Conservation (phyloP, 768 basidiomycete species). For the Phlegmacium glaucopus region DNA sequence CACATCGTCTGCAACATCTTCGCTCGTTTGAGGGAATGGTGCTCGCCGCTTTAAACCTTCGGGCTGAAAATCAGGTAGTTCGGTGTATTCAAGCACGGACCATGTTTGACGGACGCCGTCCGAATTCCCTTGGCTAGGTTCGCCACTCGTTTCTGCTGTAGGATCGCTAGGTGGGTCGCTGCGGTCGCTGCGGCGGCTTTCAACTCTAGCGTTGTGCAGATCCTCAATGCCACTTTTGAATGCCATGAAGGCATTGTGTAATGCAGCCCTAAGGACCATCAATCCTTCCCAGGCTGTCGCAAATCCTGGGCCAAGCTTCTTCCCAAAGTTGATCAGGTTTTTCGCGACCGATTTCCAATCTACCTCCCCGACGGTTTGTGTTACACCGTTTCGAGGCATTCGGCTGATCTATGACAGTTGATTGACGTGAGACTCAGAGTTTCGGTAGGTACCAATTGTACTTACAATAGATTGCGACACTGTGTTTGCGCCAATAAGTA, state of each 20-base stretch:
- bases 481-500: constrained; percentile 9
- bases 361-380: not conserved
- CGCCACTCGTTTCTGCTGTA: not conserved
- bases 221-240: not conserved
- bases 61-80: not conserved
- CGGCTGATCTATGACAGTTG: not conserved
- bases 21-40: not conserved
- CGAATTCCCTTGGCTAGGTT: not conserved
- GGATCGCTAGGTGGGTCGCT: no score
- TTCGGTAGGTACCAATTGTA: not conserved
- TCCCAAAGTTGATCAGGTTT: not conserved
- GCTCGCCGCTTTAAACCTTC: not conserved
- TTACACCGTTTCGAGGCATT: not conserved
- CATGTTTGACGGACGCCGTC: not conserved
- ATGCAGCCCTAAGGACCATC: not conserved
- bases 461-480: constrained; percentile 11
- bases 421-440: not conserved
- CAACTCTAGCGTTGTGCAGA: not conserved
- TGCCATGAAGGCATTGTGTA: not conserved
- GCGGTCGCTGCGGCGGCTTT: not conserved
- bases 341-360: not conserved
- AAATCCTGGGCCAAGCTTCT: not conserved
- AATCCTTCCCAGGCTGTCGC: not conserved
- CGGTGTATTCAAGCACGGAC: not conserved
- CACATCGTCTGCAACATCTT: no score